Evolutionary conservation across 805 yeast species (phyloP).

Genomic region (Cyberlindnera samutprakarnensis): DNA sequence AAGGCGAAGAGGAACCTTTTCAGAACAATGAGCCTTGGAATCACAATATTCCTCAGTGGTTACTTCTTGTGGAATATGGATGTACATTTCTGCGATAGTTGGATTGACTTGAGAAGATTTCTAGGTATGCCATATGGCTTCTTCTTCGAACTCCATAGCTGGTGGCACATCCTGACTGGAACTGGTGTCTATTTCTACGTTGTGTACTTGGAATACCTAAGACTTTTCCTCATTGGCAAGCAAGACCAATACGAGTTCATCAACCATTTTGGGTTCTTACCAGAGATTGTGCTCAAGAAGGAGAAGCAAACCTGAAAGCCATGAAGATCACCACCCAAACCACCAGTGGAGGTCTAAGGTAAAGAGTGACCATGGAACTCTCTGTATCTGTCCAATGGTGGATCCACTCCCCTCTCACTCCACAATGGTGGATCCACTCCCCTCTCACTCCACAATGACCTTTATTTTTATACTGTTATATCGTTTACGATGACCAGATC

Average conservation of each 20-base stretch:
- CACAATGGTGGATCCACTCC: no score
- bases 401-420: no score
- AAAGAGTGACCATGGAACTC: no score
- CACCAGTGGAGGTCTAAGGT: no score
- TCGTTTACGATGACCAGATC: no score
- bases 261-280: constrained; percentile 53
- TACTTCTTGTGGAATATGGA: constrained; percentile 87
- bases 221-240: constrained; percentile 56
- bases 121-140: constrained; percentile 83
- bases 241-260: constrained; percentile 47
- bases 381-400: no score
- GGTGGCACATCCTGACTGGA: constrained; percentile 94
- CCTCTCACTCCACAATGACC: no score
- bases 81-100: constrained; percentile 62
- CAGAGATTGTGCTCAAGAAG: constrained; percentile 32
- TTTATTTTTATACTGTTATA: no score
- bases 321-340: no score
- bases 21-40: constrained; percentile 50
- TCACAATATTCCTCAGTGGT: constrained; percentile 60
- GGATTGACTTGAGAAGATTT: constrained; percentile 50
- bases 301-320: not conserved
- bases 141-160: constrained; percentile 85
- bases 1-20: constrained; percentile 41
- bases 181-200: constrained; percentile 82
- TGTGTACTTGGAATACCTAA: constrained; percentile 67